Base-by-base conservation (phyloP, 2,329 filamentous ascomycete species). In the Talaromyces verruculosus region DNA sequence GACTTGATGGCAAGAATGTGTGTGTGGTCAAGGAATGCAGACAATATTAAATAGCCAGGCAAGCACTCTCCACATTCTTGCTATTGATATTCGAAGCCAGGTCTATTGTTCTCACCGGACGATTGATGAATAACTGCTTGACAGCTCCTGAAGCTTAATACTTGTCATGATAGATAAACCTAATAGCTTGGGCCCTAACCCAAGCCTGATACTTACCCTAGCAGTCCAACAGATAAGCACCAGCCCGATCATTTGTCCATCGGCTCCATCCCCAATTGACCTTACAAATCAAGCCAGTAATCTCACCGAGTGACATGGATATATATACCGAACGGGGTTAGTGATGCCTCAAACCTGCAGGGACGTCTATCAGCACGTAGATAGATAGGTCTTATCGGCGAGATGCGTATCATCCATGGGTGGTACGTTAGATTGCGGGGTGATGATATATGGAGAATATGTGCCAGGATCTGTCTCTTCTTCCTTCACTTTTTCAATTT, bases 31-130 rank as follows among this genome's bases (percentile, higher is more conserved):
- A 60, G 57, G 57, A 60, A 60, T 60, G 57, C 28, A 30, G 15
- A 60, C 35, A 43, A 11, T 25, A 25, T 25, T 25, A 3, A 4
- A 25, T 25, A 4, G 25, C 25, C 1, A 22, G 22, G 33, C 33
- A 33, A 33, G 33, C 7, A 35, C 33, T 53, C 28, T 57, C 51
- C 33, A 57, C 53, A 57, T 57, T 57, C 53, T 39, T 57, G n/a
- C 25, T 15, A 57, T 35, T 37, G 30, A 22, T 37, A 33, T n/a
- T n/a, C n/a, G n/a, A n/a, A n/a, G n/a, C n/a, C n/a, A n/a, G n/a
- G n/a, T n/a, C 19, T 47, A 47, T 47, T 45, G 43, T n/a, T 41
- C 15, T 17, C 39, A 33, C 30, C 8, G 30, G 1, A 33, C 10
- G 6, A 33, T 33, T 8, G 30, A 33, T 33, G 30, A 33, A 10